Base-by-base conservation (phyloP, 75 land plant genomes). In the Ceratopteris richardii region DNA sequence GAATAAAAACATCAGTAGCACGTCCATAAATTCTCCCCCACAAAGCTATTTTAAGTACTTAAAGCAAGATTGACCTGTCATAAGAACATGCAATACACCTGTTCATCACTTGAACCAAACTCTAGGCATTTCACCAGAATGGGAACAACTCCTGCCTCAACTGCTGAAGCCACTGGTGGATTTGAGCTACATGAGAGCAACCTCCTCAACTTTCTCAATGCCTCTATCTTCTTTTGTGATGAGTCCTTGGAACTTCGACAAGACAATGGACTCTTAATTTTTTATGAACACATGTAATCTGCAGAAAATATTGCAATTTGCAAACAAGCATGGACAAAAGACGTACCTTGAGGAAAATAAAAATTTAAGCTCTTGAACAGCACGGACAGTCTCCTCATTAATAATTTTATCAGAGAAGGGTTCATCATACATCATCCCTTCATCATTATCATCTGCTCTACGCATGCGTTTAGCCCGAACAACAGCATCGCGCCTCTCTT, bases 101-200 rank as follows among this genome's bases (percentile, higher is more conserved):
- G 96, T 59, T 94, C 98, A 67, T 94, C 96, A 20, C 77, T 74
- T 20, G 96, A 85, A n/a, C 98, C 96, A 75, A 90, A 94, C 22
- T 89, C 69, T 48, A 94, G 85, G 60, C 91, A 94, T 57, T 86
- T 83, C 41, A 84, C 87, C 29, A 94, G 82, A 7, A 83, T 10
- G 41, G 91, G 75, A n/a, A 94, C 63, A 22, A 76, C 88, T 53
- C 91, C 98, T 59, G 91, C 88, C 67, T 94, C 66, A 19, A 94
- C 63, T 41, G 88, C 83, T 30, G 76, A 76, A 66, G 82, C 76
- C 46, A 94, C 68, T n/a, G 98, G 96, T 60, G 98, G 96, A 36
- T 55, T 56, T 30, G 81, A 80, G 42, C 75, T 79, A 60, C 68
- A 74, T 30, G 98, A 89, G 47, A 94, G 68, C 19, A 94, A 53